Evolutionary conservation across 495 filamentous ascomycete species (phyloP), one percentile per base, ranked within the genome.

Genomic region (Cetradonia linearis): DNA sequence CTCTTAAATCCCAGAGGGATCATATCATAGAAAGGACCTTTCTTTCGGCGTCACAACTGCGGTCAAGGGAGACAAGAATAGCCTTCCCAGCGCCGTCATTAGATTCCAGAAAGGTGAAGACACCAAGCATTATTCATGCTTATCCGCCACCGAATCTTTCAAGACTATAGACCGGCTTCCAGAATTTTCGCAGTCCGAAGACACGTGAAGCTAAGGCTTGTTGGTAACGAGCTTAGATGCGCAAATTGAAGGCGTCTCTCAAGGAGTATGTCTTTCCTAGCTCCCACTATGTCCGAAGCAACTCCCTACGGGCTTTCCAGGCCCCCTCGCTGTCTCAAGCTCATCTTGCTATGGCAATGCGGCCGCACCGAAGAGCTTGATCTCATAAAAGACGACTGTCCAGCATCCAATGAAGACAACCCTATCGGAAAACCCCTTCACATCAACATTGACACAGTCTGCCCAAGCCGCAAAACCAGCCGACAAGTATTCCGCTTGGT

Each of bases 21-120:
- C 75, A 1, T 83, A 88, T 47, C 81, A 88, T 67, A 81, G 82
- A 0, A 91, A 88, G 66, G 87, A 94, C 62, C 65, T 89, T 4
- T 80, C 92, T 0, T 70, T 86, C 31, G 89, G 93, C 61, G 76
- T 93, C 30, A 88, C 89, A 11, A 67, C 72, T 3, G 62, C 68
- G 30, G 67, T 86, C 18, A 67, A 62, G 2, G 55, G 67, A 33
- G 84, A 86, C 4, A 62, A 65, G 3, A 95, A 95, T 64, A 67
- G 62, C 5, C 63, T 95, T 14, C 71, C 75, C 5, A 64, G 88
- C 18, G 72, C 75, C 25, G 66, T 87, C 27, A 74, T 84, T 23
- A 62, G 61, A 13, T 57, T 65, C 5, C 71, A 70, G 13, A 73
- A 80, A 36, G 68, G n/a, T n/a, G n/a, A n/a, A n/a, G n/a, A n/a